phyloP scores from a whole-genome alignment of 768 basidiomycete genomes.

The Tephrocybe rancida region DNA sequence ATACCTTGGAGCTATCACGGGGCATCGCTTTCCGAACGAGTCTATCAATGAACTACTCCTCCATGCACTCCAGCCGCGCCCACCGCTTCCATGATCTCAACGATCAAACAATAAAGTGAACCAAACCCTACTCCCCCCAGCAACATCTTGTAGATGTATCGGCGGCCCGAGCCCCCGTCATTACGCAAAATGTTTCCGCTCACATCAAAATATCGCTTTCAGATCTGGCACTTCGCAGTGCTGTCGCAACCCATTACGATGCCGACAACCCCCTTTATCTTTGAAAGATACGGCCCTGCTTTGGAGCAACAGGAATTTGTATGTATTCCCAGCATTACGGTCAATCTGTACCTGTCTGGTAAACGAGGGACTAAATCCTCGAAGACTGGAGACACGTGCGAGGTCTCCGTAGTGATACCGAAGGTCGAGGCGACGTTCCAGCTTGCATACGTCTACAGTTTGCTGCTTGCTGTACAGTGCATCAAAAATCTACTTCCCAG shows the following conservation, averaged over 20 bases:
- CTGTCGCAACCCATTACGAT: slow-evolving; percentile 66
- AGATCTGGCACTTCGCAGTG: slow-evolving; percentile 57
- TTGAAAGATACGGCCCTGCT: slow-evolving; percentile 51
- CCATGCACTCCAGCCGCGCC: slow-evolving; percentile 41
- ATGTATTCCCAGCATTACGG: slow-evolving; percentile 32
- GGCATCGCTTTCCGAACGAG: slow-evolving; percentile 66
- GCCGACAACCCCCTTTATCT: slow-evolving; percentile 66
- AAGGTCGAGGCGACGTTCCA: slow-evolving; percentile 55
- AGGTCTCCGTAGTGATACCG: slow-evolving; percentile 52
- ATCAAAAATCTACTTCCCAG: slow-evolving; percentile 39
- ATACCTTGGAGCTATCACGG: slow-evolving; percentile 64
- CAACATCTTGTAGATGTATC: slow-evolving; percentile 50
- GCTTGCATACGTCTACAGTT: slow-evolving; percentile 70
- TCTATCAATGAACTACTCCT: slow-evolving; percentile 57
- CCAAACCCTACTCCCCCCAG: slow-evolving; percentile 54
- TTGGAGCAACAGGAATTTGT: slow-evolving; percentile 48
- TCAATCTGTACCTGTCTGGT: slow-evolving; percentile 29
- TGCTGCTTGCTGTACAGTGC: slow-evolving; percentile 62
- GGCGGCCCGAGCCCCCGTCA: slow-evolving; percentile 36
- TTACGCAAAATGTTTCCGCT: slow-evolving; percentile 37
- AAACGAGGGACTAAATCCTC: slow-evolving; percentile 20
- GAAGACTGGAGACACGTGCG: slow-evolving; percentile 40
- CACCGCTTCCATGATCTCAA: slow-evolving; percentile 36
- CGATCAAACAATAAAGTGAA: slow-evolving; percentile 45
- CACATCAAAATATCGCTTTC: slow-evolving; percentile 46